Evolutionary conservation across 2,329 filamentous ascomycete genomes (phyloP), one percentile per base, ranked within the genome.

Genomic region (Leptographium galeiforme): DNA sequence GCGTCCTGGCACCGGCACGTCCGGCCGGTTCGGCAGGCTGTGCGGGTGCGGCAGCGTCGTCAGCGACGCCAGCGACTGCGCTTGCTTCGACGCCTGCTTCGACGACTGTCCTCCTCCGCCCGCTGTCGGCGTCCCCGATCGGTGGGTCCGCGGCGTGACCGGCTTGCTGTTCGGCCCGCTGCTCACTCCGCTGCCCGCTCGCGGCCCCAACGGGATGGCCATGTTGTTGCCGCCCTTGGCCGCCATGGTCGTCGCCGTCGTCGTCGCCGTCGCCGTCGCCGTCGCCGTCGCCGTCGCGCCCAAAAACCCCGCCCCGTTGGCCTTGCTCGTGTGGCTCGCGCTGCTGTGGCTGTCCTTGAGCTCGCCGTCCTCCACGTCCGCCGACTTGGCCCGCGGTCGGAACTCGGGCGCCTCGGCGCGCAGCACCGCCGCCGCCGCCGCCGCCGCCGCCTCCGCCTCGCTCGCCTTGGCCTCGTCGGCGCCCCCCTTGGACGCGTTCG

Each of bases 321-420:
- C 16, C 12, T 45, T 52, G 62, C 53, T 19, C n/a, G n/a, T 25
- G 43, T 36, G 3, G 34, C 34, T 40, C 16, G 11, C 14, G 4
- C 64, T 62, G 50, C 68, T 47, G 55, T 50, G 40, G 56, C 36
- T 33, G 60, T 87, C 84, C 57, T 81, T 78, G 30, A 87, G 83
- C 63, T 89, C 85, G 19, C 85, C 85, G 62, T 89, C 85, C 63
- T 89, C 85, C 52, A 79, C 78, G 56, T 84, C 81, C 8, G 34
- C n/a, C 30, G 51, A 36, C 34, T 36, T 36, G 34, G 34, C 34
- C 8, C 66, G 60, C 6, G 84, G 80, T 61, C 79, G 84, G 65
- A 87, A 88, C 38, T 85, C 78, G 12, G 74, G 64, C 11, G 84
- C 85, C 16, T 72, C 76, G 16, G 83, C 65, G 18, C 80, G 78